phyloP scores from a whole-genome alignment of 768 basidiomycete species.

The Serendipita vermifera region DNA sequence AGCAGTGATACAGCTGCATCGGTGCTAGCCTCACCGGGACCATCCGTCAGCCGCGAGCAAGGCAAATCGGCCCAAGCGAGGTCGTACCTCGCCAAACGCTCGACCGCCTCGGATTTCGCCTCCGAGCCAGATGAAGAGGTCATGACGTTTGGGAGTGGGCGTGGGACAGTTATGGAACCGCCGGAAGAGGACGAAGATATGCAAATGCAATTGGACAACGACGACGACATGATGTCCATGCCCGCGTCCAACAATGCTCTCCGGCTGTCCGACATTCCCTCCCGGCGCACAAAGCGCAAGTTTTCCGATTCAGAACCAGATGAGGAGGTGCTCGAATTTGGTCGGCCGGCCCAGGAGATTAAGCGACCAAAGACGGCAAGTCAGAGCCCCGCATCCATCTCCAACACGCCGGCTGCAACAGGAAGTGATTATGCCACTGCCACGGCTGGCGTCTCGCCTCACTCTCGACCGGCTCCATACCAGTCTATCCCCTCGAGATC shows the following conservation, averaged over 20 bases:
- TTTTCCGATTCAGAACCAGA: conserved; percentile 8
- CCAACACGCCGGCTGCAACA: neutral
- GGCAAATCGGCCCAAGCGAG: neutral
- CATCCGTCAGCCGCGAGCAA: neutral
- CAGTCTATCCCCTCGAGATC: neutral
- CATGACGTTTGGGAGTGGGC: neutral
- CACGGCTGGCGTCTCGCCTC: neutral
- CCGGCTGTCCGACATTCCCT: neutral
- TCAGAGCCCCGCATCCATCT: conserved; percentile 2
- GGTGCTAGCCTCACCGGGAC: neutral
- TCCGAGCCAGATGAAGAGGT: conserved; percentile 1
- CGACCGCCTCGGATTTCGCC: neutral
- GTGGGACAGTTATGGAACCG: neutral
- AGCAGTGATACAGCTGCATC: too few species aligned
- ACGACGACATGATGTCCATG: too few species aligned
- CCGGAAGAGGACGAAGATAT: too few species aligned
- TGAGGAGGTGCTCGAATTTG: conserved; percentile 3
- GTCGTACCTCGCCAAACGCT: too few species aligned
- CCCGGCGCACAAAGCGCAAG: neutral
- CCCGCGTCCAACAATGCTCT: neutral
- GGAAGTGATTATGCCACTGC: neutral
- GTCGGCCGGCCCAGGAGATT: neutral
- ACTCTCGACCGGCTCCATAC: neutral
- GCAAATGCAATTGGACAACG: too few species aligned
- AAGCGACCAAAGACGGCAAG: neutral